phyloP scores from a whole-genome alignment of 163 green algal genomes.

The Prototheca stagnorum region DNA sequence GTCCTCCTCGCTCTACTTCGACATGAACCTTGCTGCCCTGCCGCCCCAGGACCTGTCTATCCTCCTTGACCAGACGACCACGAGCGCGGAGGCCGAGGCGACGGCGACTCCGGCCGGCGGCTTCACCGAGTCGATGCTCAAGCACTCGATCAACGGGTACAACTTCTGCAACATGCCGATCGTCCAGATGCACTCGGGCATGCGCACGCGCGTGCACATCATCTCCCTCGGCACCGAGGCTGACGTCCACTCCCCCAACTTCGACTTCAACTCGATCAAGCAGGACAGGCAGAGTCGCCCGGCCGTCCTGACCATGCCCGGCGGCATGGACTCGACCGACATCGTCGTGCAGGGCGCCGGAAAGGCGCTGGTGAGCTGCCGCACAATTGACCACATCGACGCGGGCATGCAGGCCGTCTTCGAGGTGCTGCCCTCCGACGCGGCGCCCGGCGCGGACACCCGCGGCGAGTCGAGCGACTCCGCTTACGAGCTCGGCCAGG shows the following conservation, averaged over 20 bases:
- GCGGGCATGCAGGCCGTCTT: constrained; percentile 34
- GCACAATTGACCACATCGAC: constrained; percentile 42
- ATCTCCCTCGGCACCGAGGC: constrained; percentile 44
- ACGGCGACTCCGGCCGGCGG: not conserved
- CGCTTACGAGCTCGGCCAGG: not conserved
- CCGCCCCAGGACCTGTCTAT: not conserved
- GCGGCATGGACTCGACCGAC: constrained; percentile 29
- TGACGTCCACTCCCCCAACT: constrained; percentile 51
- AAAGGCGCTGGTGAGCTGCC: constrained; percentile 31
- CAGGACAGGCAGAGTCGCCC: constrained; percentile 12
- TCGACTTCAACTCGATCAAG: constrained; percentile 33
- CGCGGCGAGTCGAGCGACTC: not conserved
- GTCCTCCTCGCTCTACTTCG: constrained; percentile 5
- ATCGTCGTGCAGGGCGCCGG: constrained; percentile 5
- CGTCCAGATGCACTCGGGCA: constrained; percentile 21
- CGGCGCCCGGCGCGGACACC: not conserved
- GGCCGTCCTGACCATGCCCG: constrained; percentile 23
- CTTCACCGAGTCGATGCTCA: constrained; percentile 31
- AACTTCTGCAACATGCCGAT: constrained; percentile 52
- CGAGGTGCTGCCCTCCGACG: constrained; percentile 14
- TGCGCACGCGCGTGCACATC: constrained; percentile 49
- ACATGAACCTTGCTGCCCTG: constrained; percentile 5
- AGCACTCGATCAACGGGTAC: constrained; percentile 50
- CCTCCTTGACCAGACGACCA: not conserved
- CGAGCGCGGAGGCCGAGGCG: not conserved